These are phyloP conservation scores for Metroxylon sagu DNA, from an alignment of 176 grass and related monocot genomes.

Conservation along the genomic window DNA sequence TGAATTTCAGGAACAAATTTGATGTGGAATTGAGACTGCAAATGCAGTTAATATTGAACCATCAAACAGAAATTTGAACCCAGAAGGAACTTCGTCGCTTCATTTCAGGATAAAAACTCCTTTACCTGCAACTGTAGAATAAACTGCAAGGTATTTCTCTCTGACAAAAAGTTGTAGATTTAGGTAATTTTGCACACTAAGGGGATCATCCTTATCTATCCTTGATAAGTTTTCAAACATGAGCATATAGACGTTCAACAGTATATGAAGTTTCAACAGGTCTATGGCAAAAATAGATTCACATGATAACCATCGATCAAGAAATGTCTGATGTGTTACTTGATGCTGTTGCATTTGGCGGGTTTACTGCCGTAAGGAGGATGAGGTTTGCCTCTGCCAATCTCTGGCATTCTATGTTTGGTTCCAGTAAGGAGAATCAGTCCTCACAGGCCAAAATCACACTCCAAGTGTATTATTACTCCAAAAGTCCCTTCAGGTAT, in stretches of 20 bases:
- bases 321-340: no score
- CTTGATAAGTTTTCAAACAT: no score
- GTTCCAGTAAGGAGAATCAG: conserved; percentile 41
- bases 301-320: no score
- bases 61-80: conserved; percentile 44
- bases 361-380: conserved; percentile 94
- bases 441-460: conserved; percentile 25
- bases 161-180: background rate
- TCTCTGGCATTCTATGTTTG: conserved; percentile 77
- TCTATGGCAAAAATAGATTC: no score
- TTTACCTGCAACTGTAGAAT: conserved; percentile 51
- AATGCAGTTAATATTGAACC: conserved; percentile 74
- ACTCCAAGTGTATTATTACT: conserved; percentile 41
- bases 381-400: conserved; percentile 88
- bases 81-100: conserved; percentile 52
- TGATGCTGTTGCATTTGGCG: conserved; percentile 16
- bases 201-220: no score
- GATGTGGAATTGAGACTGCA: conserved; percentile 72
- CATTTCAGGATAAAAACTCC: conserved; percentile 52
- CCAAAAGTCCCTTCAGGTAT: conserved; percentile 49
- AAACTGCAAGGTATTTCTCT: conserved; percentile 70
- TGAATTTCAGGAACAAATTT: conserved; percentile 79
- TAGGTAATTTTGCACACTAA: no score
- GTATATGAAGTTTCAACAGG: no score
- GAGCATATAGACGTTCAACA: no score